Conservation (phyloP, 371 early-diverging fungal genomes). For the Gilbertella persicaria region DNA sequence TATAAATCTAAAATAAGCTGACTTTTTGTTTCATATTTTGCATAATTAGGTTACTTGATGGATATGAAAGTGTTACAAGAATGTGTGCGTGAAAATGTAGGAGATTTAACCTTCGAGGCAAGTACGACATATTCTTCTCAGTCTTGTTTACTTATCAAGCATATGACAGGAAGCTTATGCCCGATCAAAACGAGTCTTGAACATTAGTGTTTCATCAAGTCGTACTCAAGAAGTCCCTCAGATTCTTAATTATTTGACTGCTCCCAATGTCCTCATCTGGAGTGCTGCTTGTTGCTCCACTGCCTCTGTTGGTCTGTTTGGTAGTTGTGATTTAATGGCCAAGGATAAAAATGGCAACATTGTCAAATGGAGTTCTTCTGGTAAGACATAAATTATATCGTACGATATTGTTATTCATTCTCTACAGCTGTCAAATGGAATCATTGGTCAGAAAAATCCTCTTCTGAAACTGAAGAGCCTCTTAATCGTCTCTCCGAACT, state of each 20-base stretch:
- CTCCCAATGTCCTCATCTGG: slow-evolving; percentile 78
- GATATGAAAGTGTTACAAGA: slow-evolving; percentile 71
- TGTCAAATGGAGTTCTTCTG: slow-evolving; percentile 64
- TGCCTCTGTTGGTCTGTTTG: slow-evolving; percentile 63
- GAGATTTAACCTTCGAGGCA: slow-evolving; percentile 72
- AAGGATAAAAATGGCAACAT: slow-evolving; percentile 69
- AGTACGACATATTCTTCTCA: background rate
- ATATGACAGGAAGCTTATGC: slow-evolving; percentile 62
- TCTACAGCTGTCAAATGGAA: slow-evolving; percentile 50
- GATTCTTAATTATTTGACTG: slow-evolving; percentile 71
- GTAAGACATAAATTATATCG: slow-evolving; percentile 17
- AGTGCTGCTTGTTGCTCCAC: slow-evolving; percentile 74
- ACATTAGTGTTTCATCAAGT: slow-evolving; percentile 71
- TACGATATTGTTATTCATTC: background rate
- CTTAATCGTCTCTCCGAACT: slow-evolving; percentile 66
- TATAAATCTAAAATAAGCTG: background rate
- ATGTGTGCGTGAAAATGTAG: slow-evolving; percentile 69
- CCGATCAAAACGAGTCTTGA: slow-evolving; percentile 64
- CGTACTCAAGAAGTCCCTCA: slow-evolving; percentile 72
- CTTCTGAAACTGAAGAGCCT: slow-evolving; percentile 65
- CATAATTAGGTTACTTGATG: slow-evolving; percentile 60
- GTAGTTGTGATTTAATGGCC: slow-evolving; percentile 61
- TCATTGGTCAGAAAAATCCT: slow-evolving; percentile 52
- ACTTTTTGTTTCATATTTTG: background rate
- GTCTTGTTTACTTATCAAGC: background rate